These are phyloP conservation scores for Metrosideros polymorpha DNA, from an alignment of 441 rosid genomes.

Conservation along the genomic window DNA sequence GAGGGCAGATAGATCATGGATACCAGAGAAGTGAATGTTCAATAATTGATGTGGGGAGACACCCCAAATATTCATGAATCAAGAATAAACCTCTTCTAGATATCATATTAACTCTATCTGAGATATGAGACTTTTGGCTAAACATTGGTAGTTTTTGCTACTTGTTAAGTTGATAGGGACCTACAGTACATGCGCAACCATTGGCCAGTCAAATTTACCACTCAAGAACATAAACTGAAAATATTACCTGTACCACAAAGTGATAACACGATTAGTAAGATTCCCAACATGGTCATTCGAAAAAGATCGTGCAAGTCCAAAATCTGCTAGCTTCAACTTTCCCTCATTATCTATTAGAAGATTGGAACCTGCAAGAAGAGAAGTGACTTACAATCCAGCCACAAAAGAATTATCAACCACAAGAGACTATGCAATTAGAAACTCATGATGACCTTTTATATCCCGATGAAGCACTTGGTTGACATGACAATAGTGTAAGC, in stretches of 20 bases:
- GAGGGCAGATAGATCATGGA: not conserved
- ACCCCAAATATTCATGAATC: not conserved
- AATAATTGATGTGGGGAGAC: not conserved
- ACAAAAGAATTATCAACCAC: not conserved
- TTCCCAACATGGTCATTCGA: conserved; percentile 62
- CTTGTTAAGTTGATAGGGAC: not conserved
- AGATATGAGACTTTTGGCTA: not conserved
- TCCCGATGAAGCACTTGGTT: conserved; percentile 96
- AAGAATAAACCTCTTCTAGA: not conserved
- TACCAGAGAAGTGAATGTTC: not conserved
- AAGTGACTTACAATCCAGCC: not conserved
- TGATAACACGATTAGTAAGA: conserved; percentile 89
- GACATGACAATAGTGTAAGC: conserved; percentile 91
- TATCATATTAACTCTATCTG: not conserved
- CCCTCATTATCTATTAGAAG: conserved; percentile 96
- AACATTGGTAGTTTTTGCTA: not conserved
- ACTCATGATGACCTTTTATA: conserved; percentile 43
- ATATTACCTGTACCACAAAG: conserved; percentile 88
- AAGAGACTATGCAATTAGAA: not conserved
- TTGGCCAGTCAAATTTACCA: not conserved
- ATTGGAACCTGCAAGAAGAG: conserved; percentile 44
- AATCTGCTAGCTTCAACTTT: conserved; percentile 92
- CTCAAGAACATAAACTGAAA: not conserved
- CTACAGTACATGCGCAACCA: not conserved
- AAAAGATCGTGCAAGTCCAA: conserved; percentile 85